These are phyloP conservation scores for Fusarium foetens DNA, from an alignment of 2,329 filamentous ascomycete species.

Conservation along the genomic window DNA sequence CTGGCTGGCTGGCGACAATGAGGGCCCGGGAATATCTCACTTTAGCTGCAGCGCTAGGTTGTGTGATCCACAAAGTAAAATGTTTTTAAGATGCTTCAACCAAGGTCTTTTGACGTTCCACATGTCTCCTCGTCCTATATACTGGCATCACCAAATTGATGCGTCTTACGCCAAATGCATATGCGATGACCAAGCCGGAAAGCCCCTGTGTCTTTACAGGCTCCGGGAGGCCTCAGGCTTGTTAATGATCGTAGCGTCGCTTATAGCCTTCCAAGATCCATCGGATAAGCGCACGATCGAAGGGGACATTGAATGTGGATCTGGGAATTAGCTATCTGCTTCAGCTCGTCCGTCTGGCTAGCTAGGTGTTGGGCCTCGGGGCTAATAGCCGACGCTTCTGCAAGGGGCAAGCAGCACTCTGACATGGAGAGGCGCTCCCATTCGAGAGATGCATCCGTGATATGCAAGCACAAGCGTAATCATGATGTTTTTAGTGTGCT, in stretches of 20 bases:
- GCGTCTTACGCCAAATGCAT: not conserved
- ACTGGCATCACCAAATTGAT: not conserved
- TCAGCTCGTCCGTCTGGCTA: not conserved
- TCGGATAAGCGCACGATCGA: constrained; percentile 23
- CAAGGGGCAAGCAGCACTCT: constrained; percentile 22
- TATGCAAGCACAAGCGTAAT: constrained; percentile 11
- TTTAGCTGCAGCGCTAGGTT: not conserved
- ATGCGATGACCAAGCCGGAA: not conserved
- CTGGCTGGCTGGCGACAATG: not conserved
- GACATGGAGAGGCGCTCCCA: not conserved
- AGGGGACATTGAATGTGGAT: constrained; percentile 24
- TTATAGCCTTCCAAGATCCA: constrained; percentile 16
- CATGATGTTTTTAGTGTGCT: constrained; percentile 13
- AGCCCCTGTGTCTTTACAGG: not conserved
- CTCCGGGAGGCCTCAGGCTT: constrained; percentile 1
- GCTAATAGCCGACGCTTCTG: constrained; percentile 32
- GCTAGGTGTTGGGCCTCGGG: not conserved
- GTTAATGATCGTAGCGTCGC: constrained; percentile 14
- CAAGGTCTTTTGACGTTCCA: not conserved
- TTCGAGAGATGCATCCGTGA: not conserved
- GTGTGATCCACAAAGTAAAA: not conserved
- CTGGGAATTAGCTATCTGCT: not conserved
- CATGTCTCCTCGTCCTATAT: not conserved
- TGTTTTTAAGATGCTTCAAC: not conserved
- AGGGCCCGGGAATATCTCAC: not conserved